Evolutionary conservation across 352 stramenopile species (phyloP).

Genomic region (Pythium aphanidermatum): DNA sequence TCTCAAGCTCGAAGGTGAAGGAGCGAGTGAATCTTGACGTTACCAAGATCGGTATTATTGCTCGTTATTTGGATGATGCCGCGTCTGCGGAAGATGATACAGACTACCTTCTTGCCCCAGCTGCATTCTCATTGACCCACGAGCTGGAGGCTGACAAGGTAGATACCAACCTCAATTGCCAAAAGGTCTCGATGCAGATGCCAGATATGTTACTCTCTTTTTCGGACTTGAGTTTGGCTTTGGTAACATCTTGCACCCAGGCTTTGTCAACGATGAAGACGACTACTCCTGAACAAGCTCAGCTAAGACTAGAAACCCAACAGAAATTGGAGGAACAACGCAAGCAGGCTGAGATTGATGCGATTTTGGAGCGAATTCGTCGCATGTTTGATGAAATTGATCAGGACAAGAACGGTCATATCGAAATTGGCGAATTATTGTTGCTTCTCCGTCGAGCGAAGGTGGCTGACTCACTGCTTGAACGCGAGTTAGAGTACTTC

Average conservation of each 20-base stretch:
- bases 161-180: slow-evolving; percentile 6
- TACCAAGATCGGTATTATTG: slow-evolving; percentile 17
- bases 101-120: slow-evolving; percentile 16
- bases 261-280: slow-evolving; percentile 25
- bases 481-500: slow-evolving; percentile 28
- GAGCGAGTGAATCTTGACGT: slow-evolving; percentile 17
- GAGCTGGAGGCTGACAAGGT: slow-evolving; percentile 11
- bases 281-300: slow-evolving; percentile 27
- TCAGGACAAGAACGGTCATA: slow-evolving; percentile 27
- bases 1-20: slow-evolving; percentile 18
- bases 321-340: slow-evolving; percentile 19
- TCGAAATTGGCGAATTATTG: slow-evolving; percentile 30
- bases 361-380: slow-evolving; percentile 25
- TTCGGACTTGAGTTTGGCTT: slow-evolving; percentile 31
- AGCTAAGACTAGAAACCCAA: slow-evolving; percentile 23
- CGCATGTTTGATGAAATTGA: slow-evolving; percentile 38
- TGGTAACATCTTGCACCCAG: slow-evolving; percentile 26
- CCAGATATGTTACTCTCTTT: slow-evolving; percentile 31
- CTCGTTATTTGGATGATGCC: slow-evolving; percentile 13
- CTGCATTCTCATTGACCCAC: slow-evolving; percentile 18
- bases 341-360: slow-evolving; percentile 22
- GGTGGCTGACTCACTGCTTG: slow-evolving; percentile 26
- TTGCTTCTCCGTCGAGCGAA: slow-evolving; percentile 24
- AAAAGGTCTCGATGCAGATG: slow-evolving; percentile 22
- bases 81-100: slow-evolving; percentile 15